Evolutionary conservation across 768 basidiomycete genomes (phyloP), one percentile per base, ranked within the genome.

Genomic region (Astraeus odoratus): DNA sequence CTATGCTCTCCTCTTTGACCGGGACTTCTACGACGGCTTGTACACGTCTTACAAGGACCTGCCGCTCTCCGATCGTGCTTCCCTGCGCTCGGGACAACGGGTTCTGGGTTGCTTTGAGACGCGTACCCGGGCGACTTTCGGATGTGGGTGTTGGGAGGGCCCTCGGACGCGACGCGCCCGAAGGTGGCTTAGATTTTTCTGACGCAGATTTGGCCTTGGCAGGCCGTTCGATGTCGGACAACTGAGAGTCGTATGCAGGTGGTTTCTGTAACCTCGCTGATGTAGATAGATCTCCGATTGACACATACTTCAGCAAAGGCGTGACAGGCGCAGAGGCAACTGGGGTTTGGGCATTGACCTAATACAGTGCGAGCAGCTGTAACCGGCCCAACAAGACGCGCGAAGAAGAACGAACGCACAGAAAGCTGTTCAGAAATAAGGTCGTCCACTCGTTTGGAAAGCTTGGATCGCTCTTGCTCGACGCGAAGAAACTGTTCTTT

Each of bases 401-500:
- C n/a, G 18, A 34, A 33, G 34, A 12, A 38, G 39, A 27, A 35
- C 7, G 33, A 19, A 65, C 74, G 39, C 47, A 78, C 78, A 43
- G 67, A 67, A 22, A 72, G 57, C 34, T 69, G 69, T 42, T 78
- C 77, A 4, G 74, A 60, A 8, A 81, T 58, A 2, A 84, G 70
- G 43, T 83, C 80, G 36, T 82, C 79, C 8, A 82, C 58, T 33
- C 77, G 70, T 4, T 73, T 71, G 7, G 77, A 68, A 10, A 86
- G 71, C 5, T 71, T 69, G 24, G 72, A 75, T 44, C 83, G 74
- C 46, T 86, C 83, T 44, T 80, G 71, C 49, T 88, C 84, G 36
- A 85, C 81, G 13, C 83, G 77, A 29, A 81, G 66, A 59, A 85
- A 87, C 53, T 86, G 83, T 18, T 85, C 84, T 59, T 87, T 86